phyloP scores from a whole-genome alignment of 768 basidiomycete species.

The Phanerochaete carnosa region DNA sequence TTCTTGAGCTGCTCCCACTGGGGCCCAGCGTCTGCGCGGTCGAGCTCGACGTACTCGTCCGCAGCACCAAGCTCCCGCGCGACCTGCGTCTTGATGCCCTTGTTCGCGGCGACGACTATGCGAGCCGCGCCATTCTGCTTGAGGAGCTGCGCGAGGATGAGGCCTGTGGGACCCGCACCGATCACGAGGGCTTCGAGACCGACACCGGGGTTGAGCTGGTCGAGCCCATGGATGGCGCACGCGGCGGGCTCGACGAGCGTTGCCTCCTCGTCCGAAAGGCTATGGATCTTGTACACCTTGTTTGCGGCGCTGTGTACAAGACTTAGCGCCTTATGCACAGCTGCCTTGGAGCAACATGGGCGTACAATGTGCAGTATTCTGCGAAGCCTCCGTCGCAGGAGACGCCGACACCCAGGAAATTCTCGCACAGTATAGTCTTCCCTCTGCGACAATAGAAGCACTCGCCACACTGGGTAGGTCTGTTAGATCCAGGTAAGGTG shows the following conservation, averaged over 20 bases:
- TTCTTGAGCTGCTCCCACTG: slow-evolving; percentile 83
- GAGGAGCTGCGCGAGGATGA: slow-evolving; percentile 84
- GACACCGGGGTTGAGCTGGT: slow-evolving; percentile 80
- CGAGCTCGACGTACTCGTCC: slow-evolving; percentile 86
- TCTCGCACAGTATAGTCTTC: slow-evolving; percentile 76
- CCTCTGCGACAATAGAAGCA: slow-evolving; percentile 91
- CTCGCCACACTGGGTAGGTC: slow-evolving; percentile 58
- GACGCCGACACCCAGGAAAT: slow-evolving; percentile 80
- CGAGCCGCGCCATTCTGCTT: slow-evolving; percentile 82
- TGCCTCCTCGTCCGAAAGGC: slow-evolving; percentile 83
- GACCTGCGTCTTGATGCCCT: slow-evolving; percentile 87
- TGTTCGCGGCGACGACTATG: slow-evolving; percentile 84
- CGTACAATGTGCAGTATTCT: slow-evolving; percentile 83
- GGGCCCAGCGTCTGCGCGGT: slow-evolving; percentile 65
- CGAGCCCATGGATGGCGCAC: slow-evolving; percentile 89
- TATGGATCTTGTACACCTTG: slow-evolving; percentile 86
- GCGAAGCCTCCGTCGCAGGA: slow-evolving; percentile 86
- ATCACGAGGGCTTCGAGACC: slow-evolving; percentile 83
- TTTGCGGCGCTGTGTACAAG: slow-evolving; percentile 47
- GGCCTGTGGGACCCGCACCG: slow-evolving; percentile 86
- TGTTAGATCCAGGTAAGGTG: not conserved
- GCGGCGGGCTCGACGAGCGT: slow-evolving; percentile 89
- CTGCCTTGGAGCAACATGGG: not conserved
- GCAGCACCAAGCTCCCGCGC: slow-evolving; percentile 75
- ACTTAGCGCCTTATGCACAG: not conserved